Evolutionary conservation across 306 rosid genomes (phyloP).

Genomic region (Cotoneaster glaucophyllus): DNA sequence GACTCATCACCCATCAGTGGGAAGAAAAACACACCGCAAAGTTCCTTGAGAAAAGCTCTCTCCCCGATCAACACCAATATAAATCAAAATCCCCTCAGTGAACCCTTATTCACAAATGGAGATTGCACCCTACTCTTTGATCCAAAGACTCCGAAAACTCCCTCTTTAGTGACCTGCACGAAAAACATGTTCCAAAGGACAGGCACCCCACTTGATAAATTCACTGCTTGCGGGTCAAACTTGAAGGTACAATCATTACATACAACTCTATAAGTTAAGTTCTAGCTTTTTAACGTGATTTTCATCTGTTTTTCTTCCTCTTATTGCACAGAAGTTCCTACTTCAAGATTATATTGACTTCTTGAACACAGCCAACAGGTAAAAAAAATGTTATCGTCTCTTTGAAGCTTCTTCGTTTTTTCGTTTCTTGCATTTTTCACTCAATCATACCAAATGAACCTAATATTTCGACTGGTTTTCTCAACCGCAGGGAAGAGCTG

Average conservation of each 20-base stretch:
- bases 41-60: slow-evolving; percentile 59
- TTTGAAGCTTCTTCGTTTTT: slow-evolving; percentile 1
- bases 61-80: slow-evolving; percentile 53
- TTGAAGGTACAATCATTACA: slow-evolving; percentile 47
- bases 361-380: slow-evolving; percentile 90
- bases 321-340: slow-evolving; percentile 46
- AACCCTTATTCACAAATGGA: slow-evolving; percentile 17
- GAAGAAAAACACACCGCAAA: slow-evolving; percentile 22
- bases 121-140: slow-evolving; percentile 8
- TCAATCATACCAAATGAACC: not conserved
- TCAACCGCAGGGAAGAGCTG: slow-evolving; percentile 62
- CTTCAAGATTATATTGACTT: slow-evolving; percentile 67
- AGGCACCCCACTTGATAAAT: slow-evolving; percentile 67
- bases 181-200: slow-evolving; percentile 18
- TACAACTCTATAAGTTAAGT: not conserved
- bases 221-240: slow-evolving; percentile 45
- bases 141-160: slow-evolving; percentile 35
- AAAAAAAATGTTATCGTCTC: not conserved
- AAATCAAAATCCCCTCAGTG: slow-evolving; percentile 18
- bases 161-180: slow-evolving; percentile 27
- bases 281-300: not conserved
- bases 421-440: not conserved
- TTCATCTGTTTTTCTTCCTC: slow-evolving; percentile 11
- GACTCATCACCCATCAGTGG: slow-evolving; percentile 16
- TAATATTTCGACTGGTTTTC: not conserved